Percentiles rank a stretch among this genome's conserved stretches.
phyloP scores from a whole-genome alignment of 257 asterid species.

The Gardenia jasminoides region DNA sequence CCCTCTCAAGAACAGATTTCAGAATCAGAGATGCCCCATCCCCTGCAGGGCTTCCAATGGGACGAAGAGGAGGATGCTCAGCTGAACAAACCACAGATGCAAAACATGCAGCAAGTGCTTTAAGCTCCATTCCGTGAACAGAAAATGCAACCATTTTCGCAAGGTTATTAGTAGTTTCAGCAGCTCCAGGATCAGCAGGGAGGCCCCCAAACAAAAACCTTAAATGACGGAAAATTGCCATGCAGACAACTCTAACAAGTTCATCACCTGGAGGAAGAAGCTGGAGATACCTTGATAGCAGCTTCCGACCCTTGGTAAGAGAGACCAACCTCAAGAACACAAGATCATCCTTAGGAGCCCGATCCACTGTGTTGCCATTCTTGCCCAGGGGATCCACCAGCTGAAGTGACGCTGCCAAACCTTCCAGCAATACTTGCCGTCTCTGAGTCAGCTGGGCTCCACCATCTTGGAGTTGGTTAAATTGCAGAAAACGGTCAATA shows the following conservation, averaged over 20 bases:
- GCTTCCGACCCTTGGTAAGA: conserved; percentile 48
- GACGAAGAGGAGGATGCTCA: conserved; percentile 52
- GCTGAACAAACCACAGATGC: conserved; percentile 49
- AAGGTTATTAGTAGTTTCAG: conserved; percentile 31
- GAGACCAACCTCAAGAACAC: conserved; percentile 46
- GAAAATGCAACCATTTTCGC: conserved; percentile 31
- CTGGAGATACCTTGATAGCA: conserved; percentile 39
- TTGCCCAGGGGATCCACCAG: conserved; percentile 48
- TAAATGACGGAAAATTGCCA: conserved; percentile 45
- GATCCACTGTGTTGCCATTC: conserved; percentile 34
- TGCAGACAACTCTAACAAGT: conserved; percentile 45
- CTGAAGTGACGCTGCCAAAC: conserved; percentile 50
- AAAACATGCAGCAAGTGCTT: conserved; percentile 46
- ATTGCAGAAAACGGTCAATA: conserved; percentile 76
- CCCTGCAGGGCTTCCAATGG: conserved; percentile 50
- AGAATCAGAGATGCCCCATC: conserved; percentile 48
- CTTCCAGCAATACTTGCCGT: conserved; percentile 49
- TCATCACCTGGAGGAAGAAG: conserved; percentile 47
- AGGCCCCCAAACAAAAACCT: conserved; percentile 41
- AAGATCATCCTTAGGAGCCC: conserved; percentile 39
- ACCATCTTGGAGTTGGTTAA: conserved; percentile 58
- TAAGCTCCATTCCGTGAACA: conserved; percentile 42
- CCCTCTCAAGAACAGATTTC: conserved; percentile 49
- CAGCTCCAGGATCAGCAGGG: conserved; percentile 34
- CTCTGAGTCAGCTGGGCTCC: conserved; percentile 39